Evolutionary conservation across 768 basidiomycete genomes (phyloP), one percentile per base, ranked within the genome.

Genomic region (Crucibulum laeve): DNA sequence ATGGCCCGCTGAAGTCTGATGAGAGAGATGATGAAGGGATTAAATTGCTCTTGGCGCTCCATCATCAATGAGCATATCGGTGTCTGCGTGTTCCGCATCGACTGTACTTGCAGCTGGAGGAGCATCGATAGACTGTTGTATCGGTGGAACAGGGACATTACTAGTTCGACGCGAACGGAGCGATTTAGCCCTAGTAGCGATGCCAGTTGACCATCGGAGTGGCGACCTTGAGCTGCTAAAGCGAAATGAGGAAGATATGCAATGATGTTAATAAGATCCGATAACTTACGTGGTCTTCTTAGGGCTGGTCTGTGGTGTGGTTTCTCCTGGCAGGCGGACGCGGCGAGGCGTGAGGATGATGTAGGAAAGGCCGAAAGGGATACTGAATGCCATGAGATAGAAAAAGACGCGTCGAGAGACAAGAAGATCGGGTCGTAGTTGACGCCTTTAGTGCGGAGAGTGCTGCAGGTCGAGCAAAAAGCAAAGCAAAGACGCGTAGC

Each of bases 341-440:
- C 67, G 68, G 48, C 64, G 66, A 33, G 78, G 77, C 18, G 76
- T 74, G 54, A 76, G 67, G 58, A 79, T 61, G 50, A 80, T 65
- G 56, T 79, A 67, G 30, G 77, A 76, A 14, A 78, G 47, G 47
- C 69, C 72, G 66, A 77, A 65, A n/a, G 67, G 67, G 23, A 69
- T 37, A 19, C 14, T 37, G 35, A n/a, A n/a, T n/a, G n/a, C n/a
- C n/a, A n/a, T n/a, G 35, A 14, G 13, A 21, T 37, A 18, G 35
- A 19, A 10, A 18, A 37, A n/a, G 35, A 18, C 13, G 11, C 3
- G 4, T 10, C 10, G 13, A n/a, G 35, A 10, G 19, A 10, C 14
- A 18, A 37, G 35, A 14, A 19, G 19, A 37, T 21, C 14, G 35
- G 18, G 13, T 18, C 14, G 35, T 4, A 4, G 2, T 10, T 13